Conservation (phyloP, 192 early-diverging fungal genomes). For the Rhizoclosmatium sp. region DNA sequence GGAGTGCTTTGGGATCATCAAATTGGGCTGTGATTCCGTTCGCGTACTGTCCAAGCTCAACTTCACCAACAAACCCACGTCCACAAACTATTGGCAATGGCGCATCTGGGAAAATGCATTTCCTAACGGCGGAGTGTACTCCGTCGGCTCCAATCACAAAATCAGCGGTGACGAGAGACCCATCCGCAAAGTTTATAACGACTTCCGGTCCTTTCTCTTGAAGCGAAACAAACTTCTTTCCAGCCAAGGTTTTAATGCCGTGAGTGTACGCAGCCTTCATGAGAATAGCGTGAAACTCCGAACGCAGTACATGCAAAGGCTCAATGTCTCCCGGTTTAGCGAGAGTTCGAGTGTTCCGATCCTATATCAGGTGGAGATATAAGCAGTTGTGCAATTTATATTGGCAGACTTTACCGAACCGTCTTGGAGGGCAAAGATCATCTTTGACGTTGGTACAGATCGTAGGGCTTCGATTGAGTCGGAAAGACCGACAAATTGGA, state of each 20-base stretch:
- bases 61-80: background rate
- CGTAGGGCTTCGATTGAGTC: background rate
- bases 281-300: background rate
- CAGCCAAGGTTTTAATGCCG: background rate
- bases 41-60: background rate
- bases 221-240: conserved; percentile 4
- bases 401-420: background rate
- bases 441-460: background rate
- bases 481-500: background rate
- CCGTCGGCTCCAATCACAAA: conserved; percentile 38
- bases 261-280: background rate
- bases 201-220: background rate
- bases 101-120: conserved; percentile 42
- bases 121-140: conserved; percentile 9
- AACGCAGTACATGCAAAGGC: background rate
- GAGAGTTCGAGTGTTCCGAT: background rate
- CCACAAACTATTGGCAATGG: background rate
- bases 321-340: background rate
- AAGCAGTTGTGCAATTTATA: background rate
- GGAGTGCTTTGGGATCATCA: background rate
- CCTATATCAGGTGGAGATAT: background rate
- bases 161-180: conserved; percentile 1
- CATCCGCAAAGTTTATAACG: conserved; percentile 28
- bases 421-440: background rate
- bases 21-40: background rate